A percentile compares a stretch with the other conserved stretches of the same genome.
phyloP scores from a whole-genome alignment of 2,329 filamentous ascomycete species.

The Pyricularia sp. region DNA sequence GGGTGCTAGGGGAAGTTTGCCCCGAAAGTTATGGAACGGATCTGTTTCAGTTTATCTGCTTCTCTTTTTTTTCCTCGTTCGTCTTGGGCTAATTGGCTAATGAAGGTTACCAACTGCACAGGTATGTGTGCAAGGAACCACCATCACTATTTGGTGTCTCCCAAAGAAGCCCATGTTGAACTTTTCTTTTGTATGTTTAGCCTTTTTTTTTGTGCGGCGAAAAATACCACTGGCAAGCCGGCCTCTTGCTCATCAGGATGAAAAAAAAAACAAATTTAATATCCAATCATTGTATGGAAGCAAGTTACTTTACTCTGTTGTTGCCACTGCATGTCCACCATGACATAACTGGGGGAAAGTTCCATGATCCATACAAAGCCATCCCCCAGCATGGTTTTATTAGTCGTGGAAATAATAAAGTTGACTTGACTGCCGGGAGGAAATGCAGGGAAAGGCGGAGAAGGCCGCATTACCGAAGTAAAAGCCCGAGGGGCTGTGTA shows the following conservation, averaged over 20 bases:
- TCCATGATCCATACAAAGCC: no score
- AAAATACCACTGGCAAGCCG: not conserved
- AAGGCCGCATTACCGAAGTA: not conserved
- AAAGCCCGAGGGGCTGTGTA: not conserved
- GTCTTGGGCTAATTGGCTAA: no score
- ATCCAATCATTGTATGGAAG: not conserved
- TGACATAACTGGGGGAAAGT: no score
- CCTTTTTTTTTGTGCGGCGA: no score
- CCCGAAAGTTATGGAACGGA: no score
- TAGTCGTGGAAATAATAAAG: not conserved
- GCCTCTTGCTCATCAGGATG: not conserved
- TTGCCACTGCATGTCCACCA: no score
- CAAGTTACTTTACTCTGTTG: no score
- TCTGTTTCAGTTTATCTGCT: no score
- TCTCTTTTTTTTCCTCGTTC: no score
- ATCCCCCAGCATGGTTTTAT: no score
- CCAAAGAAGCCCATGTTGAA: not conserved
- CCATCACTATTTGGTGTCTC: not conserved
- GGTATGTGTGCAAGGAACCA: not conserved
- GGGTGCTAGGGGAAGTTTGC: no score
- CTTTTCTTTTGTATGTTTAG: not conserved
- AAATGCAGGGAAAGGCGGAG: not conserved
- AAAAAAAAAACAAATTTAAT: not conserved
- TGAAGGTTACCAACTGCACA: no score
- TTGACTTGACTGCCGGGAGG: not conserved